Evolutionary conservation across 2,329 filamentous ascomycete species (phyloP).

Genomic region (Cladosporium sp.): DNA sequence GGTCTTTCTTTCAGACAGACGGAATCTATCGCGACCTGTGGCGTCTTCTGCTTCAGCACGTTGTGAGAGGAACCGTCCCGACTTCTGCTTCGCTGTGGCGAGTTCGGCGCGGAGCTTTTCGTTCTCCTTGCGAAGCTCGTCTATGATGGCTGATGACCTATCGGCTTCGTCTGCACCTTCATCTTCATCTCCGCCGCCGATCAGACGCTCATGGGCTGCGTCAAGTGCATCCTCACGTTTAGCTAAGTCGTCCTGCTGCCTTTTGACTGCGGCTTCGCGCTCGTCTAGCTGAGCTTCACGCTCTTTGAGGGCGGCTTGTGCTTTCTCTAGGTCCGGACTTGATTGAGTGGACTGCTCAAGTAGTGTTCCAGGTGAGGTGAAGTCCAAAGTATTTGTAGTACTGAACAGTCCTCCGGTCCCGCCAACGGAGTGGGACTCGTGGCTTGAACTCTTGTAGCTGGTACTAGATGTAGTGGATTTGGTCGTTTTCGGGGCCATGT

Average conservation of each 20-base stretch:
- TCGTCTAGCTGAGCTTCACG: conserved; percentile 2
- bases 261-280: neutral
- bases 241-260: neutral
- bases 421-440: neutral
- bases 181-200: neutral
- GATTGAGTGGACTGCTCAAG: neutral
- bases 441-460: neutral
- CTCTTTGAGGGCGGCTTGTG: neutral
- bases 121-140: conserved; percentile 1
- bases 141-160: neutral
- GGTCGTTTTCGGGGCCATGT: neutral
- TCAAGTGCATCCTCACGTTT: neutral
- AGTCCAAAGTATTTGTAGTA: neutral
- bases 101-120: neutral
- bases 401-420: neutral
- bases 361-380: neutral
- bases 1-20: conserved; percentile 1
- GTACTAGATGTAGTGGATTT: neutral
- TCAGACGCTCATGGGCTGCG: neutral
- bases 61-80: conserved; percentile 1
- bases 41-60: neutral
- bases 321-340: neutral
- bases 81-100: neutral
- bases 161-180: neutral
- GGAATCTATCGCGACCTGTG: neutral